Base-by-base conservation (phyloP, 371 early-diverging fungal genomes). In the Mucor circinelloides region DNA sequence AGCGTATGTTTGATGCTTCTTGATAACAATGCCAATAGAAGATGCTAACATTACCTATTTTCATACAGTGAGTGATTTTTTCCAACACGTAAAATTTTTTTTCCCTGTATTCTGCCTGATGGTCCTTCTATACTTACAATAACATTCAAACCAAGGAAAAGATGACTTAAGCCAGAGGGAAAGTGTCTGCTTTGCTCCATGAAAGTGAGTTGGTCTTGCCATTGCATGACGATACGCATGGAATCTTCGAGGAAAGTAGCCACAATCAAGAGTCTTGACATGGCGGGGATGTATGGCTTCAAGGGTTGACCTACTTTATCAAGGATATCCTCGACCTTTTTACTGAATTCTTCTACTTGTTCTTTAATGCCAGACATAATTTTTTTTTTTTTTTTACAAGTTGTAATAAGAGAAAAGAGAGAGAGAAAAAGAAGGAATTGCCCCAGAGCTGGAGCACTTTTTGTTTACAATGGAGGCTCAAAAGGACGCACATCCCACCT, bases 181-280 rank as follows among this genome's bases (percentile, higher is more conserved):
- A 97, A 94, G 57, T 90, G 86, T 62, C 94, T 89, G 69, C 87
- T 84, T 57, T 88, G 79, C 61, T 91, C 82, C 74, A 98, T 85
- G 77, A 89, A 98, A 63, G 76, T 84, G 28, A 92, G 77, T 84
- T 98, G 97, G 72, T 95, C 95, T 56, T 77, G 68, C 91, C 95
- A 97, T 73, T 97, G 96, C 55, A 91, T 85, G 57, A 87, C 68
- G 64, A 97, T 95, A 55, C 98, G 89, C 36, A 97, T 71, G 5
- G 97, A 88, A 79, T 97, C 98, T 78, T 97, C 98, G 60, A 95
- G 77, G 84, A 97, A 98, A 27, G 98, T 98, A 52, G 94, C 96
- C 34, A 98, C 95, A 30, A 98, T 89, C 23, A 98, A 85, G 73
- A 95, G 91, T 13, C 97, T 91, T 27, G 94, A 95, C 56, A 97